phyloP scores from a whole-genome alignment of 1,139 yeast species.

The Debaryomyces robertsiae region DNA sequence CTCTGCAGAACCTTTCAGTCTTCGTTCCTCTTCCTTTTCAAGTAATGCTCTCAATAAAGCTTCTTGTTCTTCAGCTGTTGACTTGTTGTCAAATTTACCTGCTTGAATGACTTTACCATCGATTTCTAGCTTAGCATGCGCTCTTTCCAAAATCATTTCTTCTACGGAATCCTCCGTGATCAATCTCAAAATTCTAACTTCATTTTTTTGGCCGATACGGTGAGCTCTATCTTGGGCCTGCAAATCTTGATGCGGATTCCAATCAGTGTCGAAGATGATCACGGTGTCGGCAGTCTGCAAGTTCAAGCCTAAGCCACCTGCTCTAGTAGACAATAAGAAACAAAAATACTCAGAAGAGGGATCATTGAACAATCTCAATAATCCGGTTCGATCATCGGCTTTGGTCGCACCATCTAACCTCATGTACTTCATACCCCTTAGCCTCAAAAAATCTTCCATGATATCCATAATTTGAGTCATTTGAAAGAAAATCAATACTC shows the following conservation, averaged over 20 bases:
- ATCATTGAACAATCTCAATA: conserved; percentile 72
- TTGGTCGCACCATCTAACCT: conserved; percentile 83
- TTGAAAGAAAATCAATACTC: conserved; percentile 81
- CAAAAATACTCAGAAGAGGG: conserved; percentile 75
- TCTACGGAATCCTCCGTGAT: conserved; percentile 84
- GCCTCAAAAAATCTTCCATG: conserved; percentile 79
- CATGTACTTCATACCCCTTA: conserved; percentile 65
- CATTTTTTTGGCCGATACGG: conserved; percentile 87
- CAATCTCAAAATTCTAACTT: conserved; percentile 75
- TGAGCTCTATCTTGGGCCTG: conserved; percentile 93
- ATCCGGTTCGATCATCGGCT: conserved; percentile 75
- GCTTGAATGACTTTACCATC: conserved; percentile 91
- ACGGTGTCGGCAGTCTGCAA: conserved; percentile 89
- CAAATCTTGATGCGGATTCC: conserved; percentile 92
- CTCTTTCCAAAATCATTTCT: conserved; percentile 79
- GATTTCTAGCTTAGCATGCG: conserved; percentile 79
- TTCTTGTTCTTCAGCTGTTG: conserved; percentile 82
- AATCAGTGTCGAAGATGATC: conserved; percentile 83
- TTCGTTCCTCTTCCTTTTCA: conserved; percentile 68
- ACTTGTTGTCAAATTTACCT: conserved; percentile 82
- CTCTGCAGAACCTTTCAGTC: conserved; percentile 41
- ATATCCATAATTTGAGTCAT: conserved; percentile 91
- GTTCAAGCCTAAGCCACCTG: conserved; percentile 87
- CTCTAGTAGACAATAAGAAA: conserved; percentile 79
- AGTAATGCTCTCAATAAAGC: conserved; percentile 68